Conservation (phyloP, 495 filamentous ascomycete species). For the Eremomyces bilateralis region DNA sequence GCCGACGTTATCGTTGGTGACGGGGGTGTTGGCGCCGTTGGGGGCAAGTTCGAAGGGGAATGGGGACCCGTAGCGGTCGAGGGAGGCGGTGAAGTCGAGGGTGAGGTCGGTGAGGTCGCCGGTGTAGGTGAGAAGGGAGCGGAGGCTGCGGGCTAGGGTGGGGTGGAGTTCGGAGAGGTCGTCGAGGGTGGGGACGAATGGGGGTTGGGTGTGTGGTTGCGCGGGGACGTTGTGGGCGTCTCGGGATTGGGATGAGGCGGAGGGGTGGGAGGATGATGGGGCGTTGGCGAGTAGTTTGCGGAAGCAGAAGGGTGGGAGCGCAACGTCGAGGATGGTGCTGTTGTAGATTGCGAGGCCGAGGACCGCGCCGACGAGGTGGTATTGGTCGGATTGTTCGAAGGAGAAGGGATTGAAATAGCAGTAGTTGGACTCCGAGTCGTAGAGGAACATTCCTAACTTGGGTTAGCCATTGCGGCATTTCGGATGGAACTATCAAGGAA, state of each 20-base stretch:
- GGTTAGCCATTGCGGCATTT: constrained; percentile 1
- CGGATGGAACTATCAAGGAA: neutral
- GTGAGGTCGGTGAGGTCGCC: constrained; percentile 37
- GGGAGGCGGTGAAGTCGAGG: constrained; percentile 51
- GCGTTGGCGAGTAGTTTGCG: constrained; percentile 63
- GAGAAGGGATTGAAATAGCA: constrained; percentile 92
- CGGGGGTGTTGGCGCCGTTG: constrained; percentile 49
- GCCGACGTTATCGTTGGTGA: constrained; percentile 65
- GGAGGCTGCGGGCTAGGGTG: constrained; percentile 51
- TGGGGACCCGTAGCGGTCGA: constrained; percentile 55
- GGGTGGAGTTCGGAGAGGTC: constrained; percentile 77
- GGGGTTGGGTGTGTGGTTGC: constrained; percentile 23
- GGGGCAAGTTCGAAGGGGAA: constrained; percentile 48
- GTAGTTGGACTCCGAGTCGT: constrained; percentile 83
- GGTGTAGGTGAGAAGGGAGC: constrained; percentile 58
- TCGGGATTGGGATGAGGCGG: constrained; percentile 15
- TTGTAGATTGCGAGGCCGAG: constrained; percentile 91
- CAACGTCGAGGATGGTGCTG: constrained; percentile 81
- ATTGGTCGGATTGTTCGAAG: constrained; percentile 86
- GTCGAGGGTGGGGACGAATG: constrained; percentile 52
- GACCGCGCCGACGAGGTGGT: constrained; percentile 73
- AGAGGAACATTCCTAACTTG: constrained; percentile 56
- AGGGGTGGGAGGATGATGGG: constrained; percentile 22
- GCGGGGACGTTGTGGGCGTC: constrained; percentile 26
- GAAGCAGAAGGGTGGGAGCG: constrained; percentile 82